phyloP scores from a whole-genome alignment of 192 early-diverging fungal species.

The Mycoemilia scoparia region DNA sequence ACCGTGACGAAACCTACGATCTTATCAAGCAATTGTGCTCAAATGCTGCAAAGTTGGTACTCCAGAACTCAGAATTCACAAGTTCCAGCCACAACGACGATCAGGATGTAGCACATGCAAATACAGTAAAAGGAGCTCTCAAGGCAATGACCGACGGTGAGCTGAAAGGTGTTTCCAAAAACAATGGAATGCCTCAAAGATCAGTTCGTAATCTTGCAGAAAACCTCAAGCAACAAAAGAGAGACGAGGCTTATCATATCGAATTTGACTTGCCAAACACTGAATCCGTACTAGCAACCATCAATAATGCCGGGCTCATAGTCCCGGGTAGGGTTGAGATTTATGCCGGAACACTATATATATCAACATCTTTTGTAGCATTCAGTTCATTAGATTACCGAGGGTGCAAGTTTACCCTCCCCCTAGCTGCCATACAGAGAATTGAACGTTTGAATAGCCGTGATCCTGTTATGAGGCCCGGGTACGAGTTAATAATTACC shows the following conservation, averaged over 20 bases:
- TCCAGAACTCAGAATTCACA: conserved; percentile 55
- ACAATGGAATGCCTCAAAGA: no score
- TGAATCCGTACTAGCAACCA: conserved; percentile 48
- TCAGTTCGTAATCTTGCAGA: conserved; percentile 20
- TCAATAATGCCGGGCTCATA: conserved; percentile 32
- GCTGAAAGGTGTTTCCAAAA: no score
- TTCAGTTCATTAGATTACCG: conserved; percentile 53
- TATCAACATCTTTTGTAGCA: conserved; percentile 77
- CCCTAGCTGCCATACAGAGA: conserved; percentile 74
- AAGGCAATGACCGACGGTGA: no score
- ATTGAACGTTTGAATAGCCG: conserved; percentile 72
- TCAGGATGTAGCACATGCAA: conserved; percentile 4
- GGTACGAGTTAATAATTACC: conserved; percentile 59
- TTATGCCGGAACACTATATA: conserved; percentile 51
- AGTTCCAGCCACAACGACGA: conserved; percentile 1
- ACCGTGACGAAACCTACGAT: conserved; percentile 91
- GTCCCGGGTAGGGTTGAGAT: conserved; percentile 14
- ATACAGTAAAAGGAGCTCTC: no score
- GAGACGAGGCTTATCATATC: conserved; percentile 53
- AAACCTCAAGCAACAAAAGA: conserved; percentile 53
- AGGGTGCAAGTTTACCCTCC: conserved; percentile 60
- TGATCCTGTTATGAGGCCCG: conserved; percentile 12
- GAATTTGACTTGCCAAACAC: conserved; percentile 60
- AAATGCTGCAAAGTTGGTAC: conserved; percentile 68
- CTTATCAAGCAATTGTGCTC: conserved; percentile 79